Evolutionary conservation across 2,329 filamentous ascomycete species (phyloP).

Genomic region (Botryosphaeria dothidea): DNA sequence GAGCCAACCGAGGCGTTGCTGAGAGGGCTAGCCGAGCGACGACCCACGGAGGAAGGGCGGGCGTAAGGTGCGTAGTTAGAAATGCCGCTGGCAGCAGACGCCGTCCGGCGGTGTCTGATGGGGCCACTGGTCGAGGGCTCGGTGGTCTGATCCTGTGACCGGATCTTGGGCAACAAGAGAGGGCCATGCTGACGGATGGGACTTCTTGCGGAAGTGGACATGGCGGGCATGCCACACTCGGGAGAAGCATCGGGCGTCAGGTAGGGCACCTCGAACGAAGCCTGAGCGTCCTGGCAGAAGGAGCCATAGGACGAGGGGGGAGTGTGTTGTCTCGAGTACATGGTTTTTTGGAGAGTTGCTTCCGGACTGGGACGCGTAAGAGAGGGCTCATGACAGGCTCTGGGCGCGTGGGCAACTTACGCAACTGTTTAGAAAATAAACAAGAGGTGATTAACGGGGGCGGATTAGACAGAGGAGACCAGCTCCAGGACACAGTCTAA

Average conservation of each 20-base stretch:
- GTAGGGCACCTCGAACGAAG: conserved; percentile 62
- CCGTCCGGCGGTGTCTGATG: conserved; percentile 58
- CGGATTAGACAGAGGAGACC: conserved; percentile 43
- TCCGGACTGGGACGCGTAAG: conserved; percentile 35
- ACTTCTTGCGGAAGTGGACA: conserved; percentile 67
- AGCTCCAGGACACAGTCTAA: conserved; percentile 43
- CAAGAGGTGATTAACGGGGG: conserved; percentile 37
- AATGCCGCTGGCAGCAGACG: conserved; percentile 54
- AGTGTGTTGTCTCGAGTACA: conserved; percentile 49
- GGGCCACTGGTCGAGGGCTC: conserved; percentile 54
- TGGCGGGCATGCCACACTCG: conserved; percentile 67
- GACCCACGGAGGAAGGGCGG: conserved; percentile 45
- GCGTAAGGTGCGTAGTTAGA: conserved; percentile 53
- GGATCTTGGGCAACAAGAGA: conserved; percentile 80
- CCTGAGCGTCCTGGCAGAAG: conserved; percentile 25
- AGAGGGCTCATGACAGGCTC: not conserved
- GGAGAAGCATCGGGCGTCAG: conserved; percentile 70
- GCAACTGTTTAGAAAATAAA: conserved; percentile 27
- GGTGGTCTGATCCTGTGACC: conserved; percentile 78
- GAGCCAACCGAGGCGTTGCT: conserved; percentile 45
- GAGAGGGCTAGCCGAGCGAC: conserved; percentile 49
- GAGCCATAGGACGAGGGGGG: conserved; percentile 35
- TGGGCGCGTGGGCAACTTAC: conserved; percentile 27
- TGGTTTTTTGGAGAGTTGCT: conserved; percentile 34
- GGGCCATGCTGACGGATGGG: conserved; percentile 79